These are phyloP conservation scores for Sambucus nigra DNA, from an alignment of 129 eudicot genomes.

Conservation along the genomic window DNA sequence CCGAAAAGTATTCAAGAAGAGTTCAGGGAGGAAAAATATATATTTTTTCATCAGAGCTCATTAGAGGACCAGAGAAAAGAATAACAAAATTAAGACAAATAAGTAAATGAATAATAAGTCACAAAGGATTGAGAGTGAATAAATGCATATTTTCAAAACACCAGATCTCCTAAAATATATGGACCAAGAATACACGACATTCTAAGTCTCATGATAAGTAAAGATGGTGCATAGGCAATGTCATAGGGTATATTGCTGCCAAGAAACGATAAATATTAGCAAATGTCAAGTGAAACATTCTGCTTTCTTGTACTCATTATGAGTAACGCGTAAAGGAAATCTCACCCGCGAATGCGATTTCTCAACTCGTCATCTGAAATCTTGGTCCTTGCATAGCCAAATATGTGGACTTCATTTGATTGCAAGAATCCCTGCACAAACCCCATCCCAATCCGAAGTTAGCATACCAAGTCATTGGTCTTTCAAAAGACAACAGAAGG, in stretches of 20 bases:
- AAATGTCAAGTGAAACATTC: neutral
- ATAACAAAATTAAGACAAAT: neutral
- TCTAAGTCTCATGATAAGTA: neutral
- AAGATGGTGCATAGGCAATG: neutral
- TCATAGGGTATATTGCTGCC: neutral
- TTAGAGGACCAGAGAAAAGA: neutral
- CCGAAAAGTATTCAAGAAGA: neutral
- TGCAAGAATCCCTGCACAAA: slow-evolving; percentile 50
- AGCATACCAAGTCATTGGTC: neutral
- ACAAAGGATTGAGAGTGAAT: neutral
- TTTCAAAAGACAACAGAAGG: neutral
- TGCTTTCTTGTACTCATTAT: neutral
- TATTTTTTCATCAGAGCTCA: neutral
- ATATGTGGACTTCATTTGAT: slow-evolving; percentile 75
- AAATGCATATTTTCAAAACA: neutral
- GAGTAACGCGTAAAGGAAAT: neutral
- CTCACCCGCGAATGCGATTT: slow-evolving; percentile 86
- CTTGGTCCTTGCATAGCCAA: slow-evolving; percentile 91
- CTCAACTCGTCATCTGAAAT: slow-evolving; percentile 68
- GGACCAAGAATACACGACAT: neutral
- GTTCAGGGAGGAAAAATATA: neutral
- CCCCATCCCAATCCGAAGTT: slow-evolving; percentile 11
- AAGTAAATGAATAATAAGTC: neutral
- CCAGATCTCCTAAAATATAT: no score
- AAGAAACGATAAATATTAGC: neutral